Conservation (phyloP, 495 filamentous ascomycete species). For the Recurvomyces mirabilis region DNA sequence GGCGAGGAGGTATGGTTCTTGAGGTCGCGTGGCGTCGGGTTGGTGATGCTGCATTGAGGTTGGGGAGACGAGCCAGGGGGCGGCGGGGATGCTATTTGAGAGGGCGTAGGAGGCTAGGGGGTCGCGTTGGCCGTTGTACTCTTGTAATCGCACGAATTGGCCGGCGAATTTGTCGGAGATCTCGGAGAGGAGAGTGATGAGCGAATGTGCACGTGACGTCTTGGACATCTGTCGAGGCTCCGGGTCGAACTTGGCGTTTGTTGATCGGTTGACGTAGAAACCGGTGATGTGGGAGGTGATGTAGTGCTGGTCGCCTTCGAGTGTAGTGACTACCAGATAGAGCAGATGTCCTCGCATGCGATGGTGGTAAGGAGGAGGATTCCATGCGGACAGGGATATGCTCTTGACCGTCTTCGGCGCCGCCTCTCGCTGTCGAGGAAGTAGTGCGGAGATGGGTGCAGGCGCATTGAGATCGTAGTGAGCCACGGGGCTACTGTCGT, state of each 20-base stretch:
- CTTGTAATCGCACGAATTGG: constrained; percentile 63
- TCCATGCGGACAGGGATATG: constrained; percentile 84
- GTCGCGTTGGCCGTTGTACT: constrained; percentile 70
- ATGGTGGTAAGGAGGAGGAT: constrained; percentile 84
- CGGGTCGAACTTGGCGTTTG: constrained; percentile 86
- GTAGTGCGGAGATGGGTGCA: constrained; percentile 55
- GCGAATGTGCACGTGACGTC: constrained; percentile 64
- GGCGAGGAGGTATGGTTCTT: constrained; percentile 82
- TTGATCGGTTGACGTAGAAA: constrained; percentile 92
- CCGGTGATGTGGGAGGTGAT: constrained; percentile 88
- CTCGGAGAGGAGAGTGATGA: constrained; percentile 64
- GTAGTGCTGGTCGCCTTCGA: constrained; percentile 85
- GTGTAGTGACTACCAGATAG: constrained; percentile 77
- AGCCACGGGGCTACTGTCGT: constrained; percentile 22
- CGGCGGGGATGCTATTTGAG: constrained; percentile 82
- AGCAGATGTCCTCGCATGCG: constrained; percentile 87
- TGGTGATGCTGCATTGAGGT: constrained; percentile 58
- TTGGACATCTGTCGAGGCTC: constrained; percentile 61
- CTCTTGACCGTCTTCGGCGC: constrained; percentile 81
- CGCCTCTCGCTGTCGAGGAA: constrained; percentile 51
- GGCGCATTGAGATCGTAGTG: constrained; percentile 66
- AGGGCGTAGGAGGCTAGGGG: constrained; percentile 88
- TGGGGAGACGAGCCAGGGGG: constrained; percentile 73
- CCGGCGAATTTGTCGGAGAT: constrained; percentile 73
- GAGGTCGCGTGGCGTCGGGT: constrained; percentile 74